Conservation (phyloP, 352 stramenopile genomes). For the Phytophthora citrophthora region DNA sequence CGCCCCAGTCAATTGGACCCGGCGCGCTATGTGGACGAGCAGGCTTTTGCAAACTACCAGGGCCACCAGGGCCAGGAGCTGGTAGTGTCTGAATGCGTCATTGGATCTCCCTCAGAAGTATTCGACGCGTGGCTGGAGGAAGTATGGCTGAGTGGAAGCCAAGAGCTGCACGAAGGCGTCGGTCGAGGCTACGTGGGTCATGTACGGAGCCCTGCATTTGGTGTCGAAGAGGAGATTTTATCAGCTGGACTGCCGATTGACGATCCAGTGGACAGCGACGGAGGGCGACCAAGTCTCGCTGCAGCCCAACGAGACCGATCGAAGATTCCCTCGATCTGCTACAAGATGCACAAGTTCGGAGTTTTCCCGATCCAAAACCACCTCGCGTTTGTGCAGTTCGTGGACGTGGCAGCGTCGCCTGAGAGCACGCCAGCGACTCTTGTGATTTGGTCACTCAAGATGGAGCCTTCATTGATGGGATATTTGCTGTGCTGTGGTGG, state of each 20-base stretch:
- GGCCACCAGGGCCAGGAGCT: conserved; percentile 64
- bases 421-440: conserved; percentile 49
- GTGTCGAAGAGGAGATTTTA: conserved; percentile 74
- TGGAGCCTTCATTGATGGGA: conserved; percentile 39
- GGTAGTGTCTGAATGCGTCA: conserved; percentile 60
- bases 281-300: conserved; percentile 34
- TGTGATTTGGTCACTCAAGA: conserved; percentile 61
- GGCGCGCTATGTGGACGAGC: conserved; percentile 39
- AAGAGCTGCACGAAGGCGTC: conserved; percentile 51
- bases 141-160: conserved; percentile 47
- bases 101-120: conserved; percentile 46
- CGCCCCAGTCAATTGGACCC: conserved; percentile 30
- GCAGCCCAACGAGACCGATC: conserved; percentile 22
- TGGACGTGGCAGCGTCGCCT: conserved; percentile 49
- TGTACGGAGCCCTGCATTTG: conserved; percentile 49
- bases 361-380: conserved; percentile 58
- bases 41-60: conserved; percentile 56
- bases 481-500: conserved; percentile 59
- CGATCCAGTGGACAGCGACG: conserved; percentile 32
- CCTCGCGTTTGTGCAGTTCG: conserved; percentile 70
- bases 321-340: conserved; percentile 61
- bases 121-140: conserved; percentile 72
- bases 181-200: conserved; percentile 67
- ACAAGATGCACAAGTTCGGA: conserved; percentile 58
- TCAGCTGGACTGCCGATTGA: conserved; percentile 45